These are phyloP conservation scores for Groenewaldozyma tartarivorans DNA, from an alignment of 805 yeast species.

Conservation along the genomic window DNA sequence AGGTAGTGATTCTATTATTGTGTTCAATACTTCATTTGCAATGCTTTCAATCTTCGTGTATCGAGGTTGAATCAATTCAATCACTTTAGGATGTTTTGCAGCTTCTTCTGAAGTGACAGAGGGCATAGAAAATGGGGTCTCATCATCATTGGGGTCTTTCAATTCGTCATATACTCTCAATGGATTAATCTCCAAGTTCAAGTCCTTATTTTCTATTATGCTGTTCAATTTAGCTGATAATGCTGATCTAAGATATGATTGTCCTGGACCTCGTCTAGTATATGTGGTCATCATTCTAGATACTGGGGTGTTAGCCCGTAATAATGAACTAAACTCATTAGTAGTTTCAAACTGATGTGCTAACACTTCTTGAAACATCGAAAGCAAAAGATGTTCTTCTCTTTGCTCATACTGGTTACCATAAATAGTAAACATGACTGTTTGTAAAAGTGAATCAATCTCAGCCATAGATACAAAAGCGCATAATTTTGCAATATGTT, in stretches of 20 bases:
- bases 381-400: slow-evolving; percentile 30
- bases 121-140: background rate
- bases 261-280: slow-evolving; percentile 32
- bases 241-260: slow-evolving; percentile 27
- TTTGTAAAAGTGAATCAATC: slow-evolving; percentile 30
- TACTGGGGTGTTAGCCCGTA: slow-evolving; percentile 32
- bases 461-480: slow-evolving; percentile 26
- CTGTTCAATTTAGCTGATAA: slow-evolving; percentile 21
- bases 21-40: slow-evolving; percentile 33
- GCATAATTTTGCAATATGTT: slow-evolving; percentile 28
- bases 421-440: slow-evolving; percentile 32
- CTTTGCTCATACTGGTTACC: slow-evolving; percentile 35
- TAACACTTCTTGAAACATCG: slow-evolving; percentile 31
- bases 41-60: slow-evolving; percentile 15
- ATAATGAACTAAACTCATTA: slow-evolving; percentile 26
- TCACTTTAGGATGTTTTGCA: slow-evolving; percentile 22
- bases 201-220: slow-evolving; percentile 20
- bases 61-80: slow-evolving; percentile 23
- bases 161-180: slow-evolving; percentile 25
- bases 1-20: slow-evolving; percentile 46
- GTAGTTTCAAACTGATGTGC: slow-evolving; percentile 29
- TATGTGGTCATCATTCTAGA: slow-evolving; percentile 33
- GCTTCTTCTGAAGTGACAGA: slow-evolving; percentile 21
- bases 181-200: slow-evolving; percentile 28
- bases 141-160: slow-evolving; percentile 14